Conservation (phyloP, 2,329 filamentous ascomycete genomes). For the Hymenoscyphus infarciens region DNA sequence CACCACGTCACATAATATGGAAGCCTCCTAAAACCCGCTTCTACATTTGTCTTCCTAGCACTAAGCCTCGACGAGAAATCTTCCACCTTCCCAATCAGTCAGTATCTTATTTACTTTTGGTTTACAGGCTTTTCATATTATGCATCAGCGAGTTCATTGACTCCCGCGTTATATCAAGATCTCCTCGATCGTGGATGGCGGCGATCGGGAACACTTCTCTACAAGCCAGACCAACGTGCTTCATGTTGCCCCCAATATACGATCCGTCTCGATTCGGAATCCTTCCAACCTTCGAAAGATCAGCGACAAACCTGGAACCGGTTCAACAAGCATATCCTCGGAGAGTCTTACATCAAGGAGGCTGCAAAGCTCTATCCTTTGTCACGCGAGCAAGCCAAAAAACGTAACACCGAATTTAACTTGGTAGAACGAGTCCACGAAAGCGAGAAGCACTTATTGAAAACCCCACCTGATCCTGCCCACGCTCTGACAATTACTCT, state of each 20-base stretch:
- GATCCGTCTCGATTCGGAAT: slow-evolving; percentile 64
- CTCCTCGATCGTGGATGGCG: slow-evolving; percentile 76
- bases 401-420: slow-evolving; percentile 64
- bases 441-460: slow-evolving; percentile 47
- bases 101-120: slow-evolving; percentile 24
- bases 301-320: slow-evolving; percentile 74
- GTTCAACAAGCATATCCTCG: slow-evolving; percentile 69
- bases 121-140: slow-evolving; percentile 69
- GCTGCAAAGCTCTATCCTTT: slow-evolving; percentile 62
- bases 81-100: background rate
- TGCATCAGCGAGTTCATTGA: slow-evolving; percentile 57
- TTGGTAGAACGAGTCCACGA: slow-evolving; percentile 66
- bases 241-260: slow-evolving; percentile 94
- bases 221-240: slow-evolving; percentile 71
- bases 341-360: slow-evolving; percentile 63
- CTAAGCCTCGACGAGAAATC: background rate
- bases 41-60: background rate
- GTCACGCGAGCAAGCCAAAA: slow-evolving; percentile 61
- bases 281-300: slow-evolving; percentile 64
- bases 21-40: background rate
- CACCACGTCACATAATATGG: background rate
- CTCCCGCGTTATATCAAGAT: slow-evolving; percentile 64
- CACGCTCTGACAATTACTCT: slow-evolving; percentile 67
- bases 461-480: slow-evolving; percentile 58
- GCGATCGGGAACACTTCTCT: slow-evolving; percentile 66